Evolutionary conservation across 768 basidiomycete genomes (phyloP).

Genomic region (Tylopilus vinaceipallidus): DNA sequence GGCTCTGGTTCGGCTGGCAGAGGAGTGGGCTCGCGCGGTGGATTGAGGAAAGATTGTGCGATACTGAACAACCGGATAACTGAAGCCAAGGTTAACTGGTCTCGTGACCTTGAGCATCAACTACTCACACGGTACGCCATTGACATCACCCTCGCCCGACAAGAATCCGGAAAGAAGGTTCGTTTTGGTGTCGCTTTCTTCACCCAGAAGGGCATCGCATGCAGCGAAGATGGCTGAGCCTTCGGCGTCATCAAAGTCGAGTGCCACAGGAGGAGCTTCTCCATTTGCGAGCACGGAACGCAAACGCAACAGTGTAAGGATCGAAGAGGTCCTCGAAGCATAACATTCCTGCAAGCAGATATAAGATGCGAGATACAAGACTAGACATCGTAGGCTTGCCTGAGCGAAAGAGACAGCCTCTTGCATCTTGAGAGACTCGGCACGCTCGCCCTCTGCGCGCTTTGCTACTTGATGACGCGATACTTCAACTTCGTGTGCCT

Average conservation of each 20-base stretch:
- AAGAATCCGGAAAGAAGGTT: constrained; percentile 55
- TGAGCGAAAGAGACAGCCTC: constrained; percentile 57
- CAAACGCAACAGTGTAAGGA: constrained; percentile 60
- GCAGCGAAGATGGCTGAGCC: constrained; percentile 51
- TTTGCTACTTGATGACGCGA: constrained; percentile 53
- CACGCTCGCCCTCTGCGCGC: constrained; percentile 54
- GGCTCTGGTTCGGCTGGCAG: constrained; percentile 35
- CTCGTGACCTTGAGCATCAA: neutral
- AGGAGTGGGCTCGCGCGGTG: constrained; percentile 35
- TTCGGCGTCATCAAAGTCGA: constrained; percentile 52
- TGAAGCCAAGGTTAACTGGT: constrained; percentile 28
- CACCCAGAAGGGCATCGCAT: constrained; percentile 54
- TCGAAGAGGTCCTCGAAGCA: constrained; percentile 42
- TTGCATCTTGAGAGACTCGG: constrained; percentile 52
- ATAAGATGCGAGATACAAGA: neutral
- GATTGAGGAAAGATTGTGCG: constrained; percentile 49
- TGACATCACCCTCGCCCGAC: constrained; percentile 54
- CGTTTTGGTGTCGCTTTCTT: constrained; percentile 49
- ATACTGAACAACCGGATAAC: constrained; percentile 64
- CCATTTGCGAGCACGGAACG: constrained; percentile 48
- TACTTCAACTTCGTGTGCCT: constrained; percentile 66
- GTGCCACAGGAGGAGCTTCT: constrained; percentile 39
- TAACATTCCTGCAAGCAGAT: constrained; percentile 40
- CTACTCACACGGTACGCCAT: constrained; percentile 64
- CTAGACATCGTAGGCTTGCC: constrained; percentile 36